Base-by-base conservation (phyloP, 768 basidiomycete genomes). In the Agrocybe chaxingu region DNA sequence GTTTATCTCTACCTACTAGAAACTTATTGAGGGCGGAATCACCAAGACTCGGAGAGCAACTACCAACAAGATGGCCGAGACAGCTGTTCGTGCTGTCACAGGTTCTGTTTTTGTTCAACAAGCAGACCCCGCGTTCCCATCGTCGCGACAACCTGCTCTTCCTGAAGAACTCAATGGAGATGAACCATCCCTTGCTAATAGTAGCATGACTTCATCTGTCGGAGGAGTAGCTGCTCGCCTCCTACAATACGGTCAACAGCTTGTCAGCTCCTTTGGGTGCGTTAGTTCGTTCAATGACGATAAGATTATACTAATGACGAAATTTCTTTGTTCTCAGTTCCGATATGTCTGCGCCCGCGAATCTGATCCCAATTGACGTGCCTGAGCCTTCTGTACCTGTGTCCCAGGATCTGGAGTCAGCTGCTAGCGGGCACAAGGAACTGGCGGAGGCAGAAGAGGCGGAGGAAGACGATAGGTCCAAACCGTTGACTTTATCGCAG, bases 161-260 rank as follows among this genome's bases (percentile, higher is more conserved):
- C 42, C 57, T 45, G 45, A 42, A 38, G 47, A 47, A 45, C 56
- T 44, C 45, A 51, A 61, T 51, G 53, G 43, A 47, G 58, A 58
- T 48, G 33, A 41, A 13, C 16, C 42, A 37, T 58, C 58, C 9
- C 32, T 45, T 8, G 48, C 50, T 32, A 56, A 62, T 38, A 46
- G 57, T 38, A 72, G 68, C 56, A 59, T 61, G 47, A 66, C 57
- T 52, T 58, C 60, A 48, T 58, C 60, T 45, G 62, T 57, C 47
- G 66, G 63, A 34, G 73, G 72, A 40, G 67, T 77, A 55, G 76
- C 79, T 48, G 72, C 68, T 53, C 69, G 73, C 57, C 70, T 82
- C 55, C 63, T 83, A 58, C 71, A 71, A 53, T 79, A 77, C 53
- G 73, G 76, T 50, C 70, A 80, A 62, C 70, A 69, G 48, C 50